A percentile compares a stretch with the other conserved stretches of the same genome.
Evolutionary conservation across 169 alveolate genomes (phyloP).

Genomic region (Condylostoma magnum): DNA sequence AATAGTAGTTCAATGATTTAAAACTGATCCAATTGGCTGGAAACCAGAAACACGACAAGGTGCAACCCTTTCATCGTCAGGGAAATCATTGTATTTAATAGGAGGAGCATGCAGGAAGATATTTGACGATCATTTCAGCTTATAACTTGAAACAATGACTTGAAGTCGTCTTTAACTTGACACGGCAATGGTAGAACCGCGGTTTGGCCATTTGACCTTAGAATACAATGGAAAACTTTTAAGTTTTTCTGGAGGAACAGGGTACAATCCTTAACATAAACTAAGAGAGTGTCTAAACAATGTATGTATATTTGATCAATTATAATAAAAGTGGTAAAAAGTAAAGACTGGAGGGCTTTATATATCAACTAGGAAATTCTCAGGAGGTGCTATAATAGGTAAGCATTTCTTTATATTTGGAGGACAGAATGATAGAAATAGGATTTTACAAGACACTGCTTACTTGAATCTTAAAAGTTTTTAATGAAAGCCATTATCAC

Average conservation of each 20-base stretch:
- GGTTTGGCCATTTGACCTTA: conserved; percentile 29
- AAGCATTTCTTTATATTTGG: conserved; percentile 26
- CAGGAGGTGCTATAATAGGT: conserved; percentile 12
- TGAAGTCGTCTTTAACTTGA: conserved; percentile 9
- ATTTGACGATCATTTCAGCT: not conserved
- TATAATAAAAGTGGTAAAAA: too few species aligned
- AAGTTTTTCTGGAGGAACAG: conserved; percentile 27
- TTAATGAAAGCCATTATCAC: too few species aligned
- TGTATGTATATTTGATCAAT: too few species aligned
- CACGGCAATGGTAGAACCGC: conserved; percentile 10
- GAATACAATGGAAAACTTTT: conserved; percentile 16
- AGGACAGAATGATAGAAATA: conserved; percentile 24
- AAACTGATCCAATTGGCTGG: conserved; percentile 9
- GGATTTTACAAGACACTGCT: not conserved
- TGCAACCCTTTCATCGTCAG: conserved; percentile 9
- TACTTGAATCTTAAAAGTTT: conserved; percentile 14
- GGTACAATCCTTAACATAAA: conserved; percentile 4
- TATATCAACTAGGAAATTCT: conserved; percentile 15
- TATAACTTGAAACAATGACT: not conserved
- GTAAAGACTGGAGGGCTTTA: conserved; percentile 27
- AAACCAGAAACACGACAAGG: conserved; percentile 31
- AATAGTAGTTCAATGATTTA: not conserved
- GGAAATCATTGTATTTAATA: not conserved
- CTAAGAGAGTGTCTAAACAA: conserved; percentile 26
- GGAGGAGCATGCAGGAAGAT: conserved; percentile 30